phyloP scores from a whole-genome alignment of 1,284 basidiomycete genomes.

The Cystobasidium pallidum region DNA sequence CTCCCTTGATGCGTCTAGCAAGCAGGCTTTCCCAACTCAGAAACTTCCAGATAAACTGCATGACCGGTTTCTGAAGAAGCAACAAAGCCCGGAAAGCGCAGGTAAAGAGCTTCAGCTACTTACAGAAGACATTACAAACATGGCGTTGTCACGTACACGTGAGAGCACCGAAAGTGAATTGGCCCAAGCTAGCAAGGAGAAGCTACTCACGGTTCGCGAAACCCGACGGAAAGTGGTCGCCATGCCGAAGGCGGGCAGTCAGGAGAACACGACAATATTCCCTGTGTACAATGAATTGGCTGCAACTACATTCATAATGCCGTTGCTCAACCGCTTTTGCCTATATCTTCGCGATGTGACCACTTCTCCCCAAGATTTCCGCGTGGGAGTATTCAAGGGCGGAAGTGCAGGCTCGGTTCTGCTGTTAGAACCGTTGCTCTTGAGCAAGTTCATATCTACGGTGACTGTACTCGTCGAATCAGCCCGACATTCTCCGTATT shows the following conservation, averaged over 20 bases:
- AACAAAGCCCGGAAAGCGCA: background rate
- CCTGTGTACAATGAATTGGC: slow-evolving; percentile 71
- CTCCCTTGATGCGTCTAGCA: slow-evolving; percentile 46
- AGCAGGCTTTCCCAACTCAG: slow-evolving; percentile 72
- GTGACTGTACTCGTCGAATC: slow-evolving; percentile 80
- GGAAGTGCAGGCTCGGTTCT: slow-evolving; percentile 70
- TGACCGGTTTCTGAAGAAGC: slow-evolving; percentile 63
- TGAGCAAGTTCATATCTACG: slow-evolving; percentile 75
- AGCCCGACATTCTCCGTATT: slow-evolving; percentile 74
- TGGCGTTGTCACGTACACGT: slow-evolving; percentile 65
- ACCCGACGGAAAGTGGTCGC: slow-evolving; percentile 17
- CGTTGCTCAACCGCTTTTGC: slow-evolving; percentile 88
- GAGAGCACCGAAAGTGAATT: slow-evolving; percentile 61
- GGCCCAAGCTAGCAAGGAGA: slow-evolving; percentile 70
- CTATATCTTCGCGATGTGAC: slow-evolving; percentile 79
- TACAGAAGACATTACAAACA: slow-evolving; percentile 65
- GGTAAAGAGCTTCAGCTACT: slow-evolving; percentile 61
- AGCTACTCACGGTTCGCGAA: slow-evolving; percentile 69
- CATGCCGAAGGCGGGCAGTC: slow-evolving; percentile 9
- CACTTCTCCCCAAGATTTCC: slow-evolving; percentile 62
- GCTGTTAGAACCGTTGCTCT: slow-evolving; percentile 72
- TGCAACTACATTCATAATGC: slow-evolving; percentile 81
- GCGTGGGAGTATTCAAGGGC: slow-evolving; percentile 65
- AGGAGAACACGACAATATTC: slow-evolving; percentile 12
- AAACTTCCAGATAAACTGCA: slow-evolving; percentile 72